Base-by-base conservation (phyloP, 768 basidiomycete genomes). In the Dentipellis fragilis region DNA sequence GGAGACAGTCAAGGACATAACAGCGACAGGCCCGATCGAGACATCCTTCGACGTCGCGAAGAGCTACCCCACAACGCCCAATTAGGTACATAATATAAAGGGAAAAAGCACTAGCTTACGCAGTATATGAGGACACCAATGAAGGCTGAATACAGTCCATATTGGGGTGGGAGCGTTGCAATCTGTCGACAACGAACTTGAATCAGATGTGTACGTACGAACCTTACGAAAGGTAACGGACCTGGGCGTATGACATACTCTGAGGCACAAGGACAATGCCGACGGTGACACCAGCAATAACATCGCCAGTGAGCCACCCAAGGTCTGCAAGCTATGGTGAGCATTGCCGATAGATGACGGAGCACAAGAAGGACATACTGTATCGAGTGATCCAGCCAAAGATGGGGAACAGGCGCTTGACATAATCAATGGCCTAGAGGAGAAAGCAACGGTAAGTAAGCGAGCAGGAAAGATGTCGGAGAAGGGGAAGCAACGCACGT, bases 1-100 rank as follows among this genome's bases (percentile, higher is more conserved):
- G 8, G 90, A 79, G 16, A 84, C 81, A 17, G 89, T 87, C 51
- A 96, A 78, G 2, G 92, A 94, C 93, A 99, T 96, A 67, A 99
- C 95, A 8, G 96, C 95, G 62, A 98, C 95, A 2, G 96, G 96
- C 51, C 96, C 96, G 62, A 99, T 98, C n/a, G 93, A 94, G 42
- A 99, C 90, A 75, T 99, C 96, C 70, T 97, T 97, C 29, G 91
- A 91, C 0, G 96, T 98, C 21, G 93, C 95, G 66, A 98, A 97
- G 72, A 96, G 80, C 87, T 91, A 60, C 21, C 35, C 22, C 40
- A 29, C 29, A 29, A 29, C 6, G 29, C 29, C 29, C 29, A 29
- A 29, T 29, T 29, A 29, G 29, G 29, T 29, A 29, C 29, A n/a
- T 34, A 55, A 35, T 37, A 57, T 54, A 40, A 52, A 36, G 50